Evolutionary conservation across 2,329 filamentous ascomycete species (phyloP).

Genomic region (Eurotiales sp.): DNA sequence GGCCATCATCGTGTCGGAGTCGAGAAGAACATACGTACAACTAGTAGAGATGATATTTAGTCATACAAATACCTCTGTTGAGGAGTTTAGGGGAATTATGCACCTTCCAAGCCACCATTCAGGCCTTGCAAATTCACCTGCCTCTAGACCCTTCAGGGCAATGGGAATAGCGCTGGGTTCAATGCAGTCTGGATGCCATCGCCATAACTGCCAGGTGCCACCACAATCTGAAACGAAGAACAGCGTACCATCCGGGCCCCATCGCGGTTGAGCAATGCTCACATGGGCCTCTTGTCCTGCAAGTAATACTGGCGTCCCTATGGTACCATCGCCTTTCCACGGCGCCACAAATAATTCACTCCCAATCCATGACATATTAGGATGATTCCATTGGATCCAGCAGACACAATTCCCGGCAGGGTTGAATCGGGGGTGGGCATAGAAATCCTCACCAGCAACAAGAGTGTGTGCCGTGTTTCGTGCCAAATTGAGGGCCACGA

Average conservation of each 20-base stretch:
- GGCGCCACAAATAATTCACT: slow-evolving; percentile 44
- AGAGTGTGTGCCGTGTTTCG: slow-evolving; percentile 33
- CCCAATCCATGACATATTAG: slow-evolving; percentile 51
- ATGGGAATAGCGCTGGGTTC: slow-evolving; percentile 22
- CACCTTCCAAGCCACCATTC: slow-evolving; percentile 30
- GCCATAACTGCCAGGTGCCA: slow-evolving; percentile 48
- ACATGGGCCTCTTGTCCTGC: slow-evolving; percentile 22
- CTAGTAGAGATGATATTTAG: not conserved
- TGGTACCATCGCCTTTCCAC: slow-evolving; percentile 36
- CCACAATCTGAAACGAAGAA: slow-evolving; percentile 48
- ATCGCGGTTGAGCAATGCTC: slow-evolving; percentile 50
- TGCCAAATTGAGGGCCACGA: slow-evolving; percentile 28
- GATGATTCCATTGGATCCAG: slow-evolving; percentile 57
- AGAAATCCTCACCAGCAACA: slow-evolving; percentile 50
- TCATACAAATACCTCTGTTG: not conserved
- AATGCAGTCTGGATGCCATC: slow-evolving; percentile 21
- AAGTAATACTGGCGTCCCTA: slow-evolving; percentile 30
- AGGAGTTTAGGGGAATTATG: not conserved
- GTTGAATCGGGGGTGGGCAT: slow-evolving; percentile 49
- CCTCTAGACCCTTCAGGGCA: slow-evolving; percentile 36
- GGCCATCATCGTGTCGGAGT: slow-evolving; percentile 33
- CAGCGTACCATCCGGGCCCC: slow-evolving; percentile 48
- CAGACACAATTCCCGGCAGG: slow-evolving; percentile 44
- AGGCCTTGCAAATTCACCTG: slow-evolving; percentile 31
- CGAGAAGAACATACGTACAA: slow-evolving; percentile 37